Evolutionary conservation across 2,329 filamentous ascomycete genomes (phyloP), one percentile per base, ranked within the genome.

Genomic region (Chrysoporthe puriensis): DNA sequence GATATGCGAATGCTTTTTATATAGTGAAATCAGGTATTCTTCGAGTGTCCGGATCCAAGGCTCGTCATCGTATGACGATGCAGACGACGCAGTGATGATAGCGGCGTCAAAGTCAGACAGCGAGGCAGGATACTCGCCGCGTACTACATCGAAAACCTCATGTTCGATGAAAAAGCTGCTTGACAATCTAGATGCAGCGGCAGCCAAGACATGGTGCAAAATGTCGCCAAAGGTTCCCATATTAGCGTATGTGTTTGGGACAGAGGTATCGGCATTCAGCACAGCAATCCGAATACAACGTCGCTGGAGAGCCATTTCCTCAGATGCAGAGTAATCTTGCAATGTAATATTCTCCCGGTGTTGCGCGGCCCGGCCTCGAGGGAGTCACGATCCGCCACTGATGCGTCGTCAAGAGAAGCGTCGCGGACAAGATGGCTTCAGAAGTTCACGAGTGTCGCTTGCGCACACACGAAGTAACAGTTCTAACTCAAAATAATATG

Each of bases 211-310:
- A 40, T 50, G 48, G 13, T 68, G 58, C 5, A 68, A 32, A 21
- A 68, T 59, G 63, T 68, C 66, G 21, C 66, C 66, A 34, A 68
- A 68, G 0, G 66, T 68, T 8, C 66, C 66, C 32, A 68, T 56
- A 26, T 57, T 4, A 11, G 66, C 66, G 34, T 68, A 68, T 36
- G 54, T 56, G 18, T 68, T 68, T 3, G 66, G 66, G n/a, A 42
- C 44, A 6, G 66, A 68, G 46, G 63, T 66, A n/a, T 68, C 66
- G 48, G 66, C 66, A 46, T 68, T 68, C 16, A 68, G 63, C 66
- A 68, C 66, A 14, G 66, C 66, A 14, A 68, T 34, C 6, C 66
- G 66, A n/a, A 68, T 16, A 54, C 26, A 46, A 18, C 42, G 54
- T 14, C 11, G 11, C 32, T 54, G 26, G 7, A 34, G 4, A 32